phyloP scores from a whole-genome alignment of 2,329 filamentous ascomycete genomes.

The Fusarium clavum region DNA sequence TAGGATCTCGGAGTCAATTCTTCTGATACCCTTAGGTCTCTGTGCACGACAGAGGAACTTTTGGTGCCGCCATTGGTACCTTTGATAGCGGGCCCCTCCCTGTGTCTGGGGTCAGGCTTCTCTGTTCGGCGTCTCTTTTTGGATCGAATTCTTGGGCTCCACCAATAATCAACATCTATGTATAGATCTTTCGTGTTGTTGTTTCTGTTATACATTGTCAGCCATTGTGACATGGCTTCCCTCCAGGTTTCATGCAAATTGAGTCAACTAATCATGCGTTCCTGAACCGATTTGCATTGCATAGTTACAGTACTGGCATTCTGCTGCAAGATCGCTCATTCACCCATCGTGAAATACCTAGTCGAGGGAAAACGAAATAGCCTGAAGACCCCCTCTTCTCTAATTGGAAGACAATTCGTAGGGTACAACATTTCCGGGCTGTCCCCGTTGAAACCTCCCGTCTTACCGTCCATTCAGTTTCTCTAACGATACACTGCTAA shows the following conservation, averaged over 20 bases:
- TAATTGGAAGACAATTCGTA: not conserved
- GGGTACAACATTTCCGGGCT: constrained; percentile 23
- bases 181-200: constrained; percentile 1
- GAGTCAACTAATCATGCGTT: constrained; percentile 4
- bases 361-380: not conserved
- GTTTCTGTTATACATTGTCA: constrained; percentile 23
- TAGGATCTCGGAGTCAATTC: too few species aligned
- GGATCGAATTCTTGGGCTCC: constrained; percentile 3
- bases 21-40: not conserved
- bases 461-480: constrained; percentile 33
- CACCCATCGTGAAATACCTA: not conserved
- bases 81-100: constrained; percentile 44
- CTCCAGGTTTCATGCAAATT: constrained; percentile 5
- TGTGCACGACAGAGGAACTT: constrained; percentile 42
- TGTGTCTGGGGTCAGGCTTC: constrained; percentile 28
- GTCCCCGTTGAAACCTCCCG: constrained; percentile 36
- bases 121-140: constrained; percentile 25
- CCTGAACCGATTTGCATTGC: not conserved
- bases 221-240: constrained; percentile 3
- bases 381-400: not conserved
- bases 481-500: constrained; percentile 16
- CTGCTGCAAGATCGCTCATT: not conserved
- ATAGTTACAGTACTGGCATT: not conserved
- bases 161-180: constrained; percentile 8
- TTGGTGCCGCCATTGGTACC: constrained; percentile 46